Evolutionary conservation across 345 rosid species (phyloP), one percentile per base, ranked within the genome.

Genomic region (Pistacia vera): DNA sequence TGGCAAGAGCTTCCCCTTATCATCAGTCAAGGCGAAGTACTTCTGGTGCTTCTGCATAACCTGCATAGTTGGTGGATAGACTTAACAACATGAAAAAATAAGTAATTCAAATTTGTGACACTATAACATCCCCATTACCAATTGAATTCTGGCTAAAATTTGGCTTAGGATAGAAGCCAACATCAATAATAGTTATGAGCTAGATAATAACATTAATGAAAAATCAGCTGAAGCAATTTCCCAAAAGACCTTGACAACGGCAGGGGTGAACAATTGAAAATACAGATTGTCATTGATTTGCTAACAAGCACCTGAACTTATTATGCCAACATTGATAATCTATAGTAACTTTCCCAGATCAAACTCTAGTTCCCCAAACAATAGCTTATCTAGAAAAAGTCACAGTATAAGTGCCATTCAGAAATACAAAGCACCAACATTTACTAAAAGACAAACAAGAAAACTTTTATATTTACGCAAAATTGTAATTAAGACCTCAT

Each of bases 31-130:
- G 44, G 97, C 87, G 76, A 95, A 90, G 85, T 92, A 95, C 82
- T 92, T 95, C 86, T 95, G 98, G 80, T 95, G 97, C 85, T 95
- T 93, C 86, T 89, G 95, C 98, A 95, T 93, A 66, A 95, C 98
- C 98, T 93, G 89, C 67, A 84, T 64, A 62, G 59, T 51, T 58
- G 41, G 48, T 68, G 73, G 61, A 65, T 12, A 33, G 60, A 66
- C 52, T 79, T 73, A 75, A 65, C 13, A 69, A 16, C 33, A 0
- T 18, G 56, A 60, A 16, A n/a, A 28, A 46, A 72, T 38, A 30
- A 60, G n/a, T 33, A 77, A 54, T 77, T 25, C 11, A 68, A 61
- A 10, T 52, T 63, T 72, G 63, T 63, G 68, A 61, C 18, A 54
- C 25, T n/a, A 22, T 63, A 49, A 18, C 11, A 18, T 46, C 30